Evolutionary conservation across 768 basidiomycete species (phyloP).

Genomic region (Lanmaoa pseudosensibilis): DNA sequence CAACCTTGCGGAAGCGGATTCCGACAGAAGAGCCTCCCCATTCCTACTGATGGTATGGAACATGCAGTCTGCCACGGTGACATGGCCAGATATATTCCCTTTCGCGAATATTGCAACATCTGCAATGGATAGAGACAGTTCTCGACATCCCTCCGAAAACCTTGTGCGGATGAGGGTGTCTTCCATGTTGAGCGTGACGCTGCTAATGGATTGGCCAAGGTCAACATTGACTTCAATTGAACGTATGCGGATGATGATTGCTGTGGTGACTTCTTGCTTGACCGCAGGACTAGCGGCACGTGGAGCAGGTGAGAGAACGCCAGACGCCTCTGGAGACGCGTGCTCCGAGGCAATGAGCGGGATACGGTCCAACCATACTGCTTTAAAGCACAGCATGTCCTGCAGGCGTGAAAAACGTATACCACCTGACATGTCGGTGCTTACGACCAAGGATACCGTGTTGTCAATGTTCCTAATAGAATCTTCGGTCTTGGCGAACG

Average conservation of each 20-base stretch:
- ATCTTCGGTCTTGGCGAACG: conserved; percentile 56
- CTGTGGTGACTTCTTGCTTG: conserved; percentile 54
- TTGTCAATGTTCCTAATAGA: conserved; percentile 39
- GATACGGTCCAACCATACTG: conserved; percentile 89
- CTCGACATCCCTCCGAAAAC: conserved; percentile 58
- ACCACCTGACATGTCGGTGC: conserved; percentile 79
- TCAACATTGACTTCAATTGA: conserved; percentile 74
- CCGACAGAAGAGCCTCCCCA: conserved; percentile 38
- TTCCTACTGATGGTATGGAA: conserved; percentile 72
- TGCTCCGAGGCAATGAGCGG: conserved; percentile 60
- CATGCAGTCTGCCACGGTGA: conserved; percentile 64
- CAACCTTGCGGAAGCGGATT: conserved; percentile 48
- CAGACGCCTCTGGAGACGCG: conserved; percentile 20
- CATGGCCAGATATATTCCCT: conserved; percentile 70
- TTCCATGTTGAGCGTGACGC: conserved; percentile 61
- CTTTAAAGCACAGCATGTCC: conserved; percentile 92
- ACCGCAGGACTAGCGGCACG: conserved; percentile 9
- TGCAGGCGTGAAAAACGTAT: conserved; percentile 85
- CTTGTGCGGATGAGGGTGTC: conserved; percentile 65
- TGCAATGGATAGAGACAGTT: conserved; percentile 66
- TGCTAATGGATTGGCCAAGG: conserved; percentile 83
- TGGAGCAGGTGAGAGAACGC: conserved; percentile 18
- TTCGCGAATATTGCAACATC: conserved; percentile 55
- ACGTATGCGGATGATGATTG: conserved; percentile 69
- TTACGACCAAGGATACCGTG: conserved; percentile 73